Conservation (phyloP, 1,139 yeast genomes). For the Hemisphaericaspora subhashii region DNA sequence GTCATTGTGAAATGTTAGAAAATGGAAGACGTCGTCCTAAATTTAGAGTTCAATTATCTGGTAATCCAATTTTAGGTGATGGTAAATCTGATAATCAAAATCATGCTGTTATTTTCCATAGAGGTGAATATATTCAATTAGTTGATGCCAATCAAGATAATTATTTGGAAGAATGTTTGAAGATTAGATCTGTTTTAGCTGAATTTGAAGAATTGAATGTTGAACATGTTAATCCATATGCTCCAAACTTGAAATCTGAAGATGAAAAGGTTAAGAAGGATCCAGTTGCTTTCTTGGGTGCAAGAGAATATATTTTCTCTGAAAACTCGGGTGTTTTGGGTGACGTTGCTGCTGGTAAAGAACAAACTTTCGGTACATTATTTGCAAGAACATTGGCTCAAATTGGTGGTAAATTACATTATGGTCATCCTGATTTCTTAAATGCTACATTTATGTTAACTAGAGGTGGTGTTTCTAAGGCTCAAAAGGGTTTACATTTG, state of each 20-base stretch:
- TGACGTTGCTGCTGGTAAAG: conserved; percentile 99
- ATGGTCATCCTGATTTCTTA: conserved; percentile 99
- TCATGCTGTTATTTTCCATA: conserved; percentile 93
- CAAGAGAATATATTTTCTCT: conserved; percentile 98
- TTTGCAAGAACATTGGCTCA: conserved; percentile 97
- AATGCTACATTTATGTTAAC: conserved; percentile 94
- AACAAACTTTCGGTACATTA: conserved; percentile 98
- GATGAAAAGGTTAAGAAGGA: conserved; percentile 40
- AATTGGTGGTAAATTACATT: conserved; percentile 98
- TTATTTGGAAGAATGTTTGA: conserved; percentile 96
- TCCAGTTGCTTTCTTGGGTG: conserved; percentile 99
- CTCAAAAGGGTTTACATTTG: conserved; percentile 96
- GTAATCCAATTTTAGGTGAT: conserved; percentile 98
- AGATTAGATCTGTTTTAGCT: conserved; percentile 95
- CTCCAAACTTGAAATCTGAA: conserved; percentile 54
- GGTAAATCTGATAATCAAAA: conserved; percentile 99
- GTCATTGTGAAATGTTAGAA: conserved; percentile 96
- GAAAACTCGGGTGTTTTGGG: conserved; percentile 98
- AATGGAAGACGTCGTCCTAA: conserved; percentile 99
- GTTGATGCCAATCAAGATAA: conserved; percentile 99
- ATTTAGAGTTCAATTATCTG: conserved; percentile 95
- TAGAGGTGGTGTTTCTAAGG: conserved; percentile 99
- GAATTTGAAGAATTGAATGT: conserved; percentile 95
- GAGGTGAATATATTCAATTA: conserved; percentile 98
- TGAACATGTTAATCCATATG: conserved; percentile 81